Evolutionary conservation across 2,329 filamentous ascomycete genomes (phyloP).

Genomic region (Blastomyces parvus): DNA sequence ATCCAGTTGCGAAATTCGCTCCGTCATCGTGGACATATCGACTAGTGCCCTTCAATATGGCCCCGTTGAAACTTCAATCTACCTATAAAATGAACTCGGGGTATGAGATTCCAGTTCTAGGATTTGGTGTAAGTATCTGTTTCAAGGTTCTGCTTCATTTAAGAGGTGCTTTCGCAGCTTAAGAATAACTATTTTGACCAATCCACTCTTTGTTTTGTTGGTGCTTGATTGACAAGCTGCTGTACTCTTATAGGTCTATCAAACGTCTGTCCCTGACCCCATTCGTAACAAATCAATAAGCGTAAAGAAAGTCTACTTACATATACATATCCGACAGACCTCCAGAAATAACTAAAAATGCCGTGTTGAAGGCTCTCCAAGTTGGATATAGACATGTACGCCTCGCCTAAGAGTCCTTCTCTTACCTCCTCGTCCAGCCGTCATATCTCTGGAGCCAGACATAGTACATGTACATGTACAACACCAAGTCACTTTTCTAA

Average conservation of each 20-base stretch:
- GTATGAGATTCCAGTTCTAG: conserved; percentile 51
- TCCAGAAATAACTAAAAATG: conserved; percentile 47
- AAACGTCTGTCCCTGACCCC: conserved; percentile 25
- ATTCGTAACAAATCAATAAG: not conserved
- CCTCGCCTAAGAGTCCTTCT: not conserved
- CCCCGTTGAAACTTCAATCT: conserved; percentile 24
- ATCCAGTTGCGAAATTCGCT: not conserved
- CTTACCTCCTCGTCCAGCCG: not conserved
- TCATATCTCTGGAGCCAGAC: not conserved
- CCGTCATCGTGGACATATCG: not conserved
- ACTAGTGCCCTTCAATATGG: conserved; percentile 17
- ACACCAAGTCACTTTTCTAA: not conserved
- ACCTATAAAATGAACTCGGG: conserved; percentile 47
- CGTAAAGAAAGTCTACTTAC: not conserved
- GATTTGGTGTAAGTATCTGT: conserved; percentile 32
- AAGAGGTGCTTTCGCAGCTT: not conserved
- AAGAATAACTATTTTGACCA: not conserved
- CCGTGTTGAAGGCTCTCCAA: conserved; percentile 48
- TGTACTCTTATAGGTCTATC: conserved; percentile 27
- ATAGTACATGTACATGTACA: not conserved
- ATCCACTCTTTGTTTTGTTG: not conserved
- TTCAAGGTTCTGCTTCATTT: not conserved
- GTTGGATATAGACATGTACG: conserved; percentile 49
- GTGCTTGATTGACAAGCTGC: conserved; percentile 11
- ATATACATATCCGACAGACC: conserved; percentile 35